Percentiles rank a stretch among this genome's conserved stretches.
Evolutionary conservation across 768 basidiomycete species (phyloP).

Genomic region (Glaciozyma antarctica): DNA sequence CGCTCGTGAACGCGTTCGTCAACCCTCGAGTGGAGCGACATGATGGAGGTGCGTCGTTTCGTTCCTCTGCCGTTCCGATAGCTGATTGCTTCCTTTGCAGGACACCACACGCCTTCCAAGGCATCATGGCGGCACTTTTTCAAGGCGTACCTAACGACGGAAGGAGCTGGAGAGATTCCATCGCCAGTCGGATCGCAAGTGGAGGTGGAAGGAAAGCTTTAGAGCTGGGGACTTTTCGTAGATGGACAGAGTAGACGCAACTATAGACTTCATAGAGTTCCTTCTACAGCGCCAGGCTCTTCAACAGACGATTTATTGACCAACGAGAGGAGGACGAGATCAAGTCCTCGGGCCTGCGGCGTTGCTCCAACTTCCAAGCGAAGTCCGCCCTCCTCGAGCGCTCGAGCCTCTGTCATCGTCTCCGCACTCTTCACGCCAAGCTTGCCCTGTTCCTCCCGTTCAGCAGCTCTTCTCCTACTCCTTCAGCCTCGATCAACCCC

Average conservation of each 20-base stretch:
- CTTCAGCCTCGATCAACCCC: too few relatives aligned
- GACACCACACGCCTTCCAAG: constrained; percentile 75
- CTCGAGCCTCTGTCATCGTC: too few relatives aligned
- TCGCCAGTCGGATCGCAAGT: constrained; percentile 8
- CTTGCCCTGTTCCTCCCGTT: too few relatives aligned
- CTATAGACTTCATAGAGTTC: neutral
- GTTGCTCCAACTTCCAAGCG: too few relatives aligned
- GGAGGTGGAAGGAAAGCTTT: constrained; percentile 6
- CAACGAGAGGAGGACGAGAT: too few relatives aligned
- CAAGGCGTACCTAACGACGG: constrained; percentile 46
- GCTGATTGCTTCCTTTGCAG: constrained; percentile 41
- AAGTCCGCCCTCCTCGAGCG: too few relatives aligned
- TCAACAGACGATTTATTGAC: too few relatives aligned
- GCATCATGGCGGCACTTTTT: constrained; percentile 67
- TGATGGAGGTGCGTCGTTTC: constrained; percentile 55
- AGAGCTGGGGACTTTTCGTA: neutral
- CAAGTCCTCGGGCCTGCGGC: too few relatives aligned
- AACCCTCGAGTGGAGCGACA: constrained; percentile 63
- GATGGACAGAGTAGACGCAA: neutral
- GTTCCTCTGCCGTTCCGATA: neutral
- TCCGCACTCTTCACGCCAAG: too few relatives aligned
- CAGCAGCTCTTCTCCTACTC: too few relatives aligned
- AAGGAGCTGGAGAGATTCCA: constrained; percentile 1
- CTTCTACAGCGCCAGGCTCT: too few relatives aligned
- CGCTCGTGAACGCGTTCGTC: constrained; percentile 50